Conservation (phyloP, 2,329 filamentous ascomycete species). For the Paracamarosporium sp. region DNA sequence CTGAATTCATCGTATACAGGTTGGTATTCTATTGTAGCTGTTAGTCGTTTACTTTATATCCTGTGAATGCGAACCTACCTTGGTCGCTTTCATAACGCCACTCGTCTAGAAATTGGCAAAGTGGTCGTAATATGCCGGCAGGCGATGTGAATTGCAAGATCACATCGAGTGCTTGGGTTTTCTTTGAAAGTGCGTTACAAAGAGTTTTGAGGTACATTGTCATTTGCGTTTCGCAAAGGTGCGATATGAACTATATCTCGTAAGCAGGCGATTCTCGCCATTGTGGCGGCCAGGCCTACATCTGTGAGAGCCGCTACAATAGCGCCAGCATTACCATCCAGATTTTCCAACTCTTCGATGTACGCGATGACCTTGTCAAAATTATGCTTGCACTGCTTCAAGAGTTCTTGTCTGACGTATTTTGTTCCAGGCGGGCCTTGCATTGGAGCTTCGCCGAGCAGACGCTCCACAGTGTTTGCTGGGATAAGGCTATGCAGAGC, state of each 20-base stretch:
- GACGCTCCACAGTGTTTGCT: conserved; percentile 75
- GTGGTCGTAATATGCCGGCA: conserved; percentile 71
- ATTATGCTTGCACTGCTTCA: conserved; percentile 79
- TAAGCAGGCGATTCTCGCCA: not conserved
- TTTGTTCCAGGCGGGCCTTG: conserved; percentile 76
- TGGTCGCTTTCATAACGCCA: conserved; percentile 87
- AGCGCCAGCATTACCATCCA: conserved; percentile 90
- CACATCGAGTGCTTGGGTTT: conserved; percentile 75
- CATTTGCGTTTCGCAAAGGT: conserved; percentile 74
- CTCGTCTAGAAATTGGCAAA: conserved; percentile 77
- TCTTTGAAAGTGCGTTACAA: conserved; percentile 75
- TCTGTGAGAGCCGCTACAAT: conserved; percentile 72
- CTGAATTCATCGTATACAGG: conserved; percentile 88
- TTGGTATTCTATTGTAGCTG: conserved; percentile 71
- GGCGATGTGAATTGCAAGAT: conserved; percentile 78
- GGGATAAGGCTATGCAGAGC: conserved; percentile 85
- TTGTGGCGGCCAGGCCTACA: conserved; percentile 25
- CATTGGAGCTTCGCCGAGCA: conserved; percentile 85
- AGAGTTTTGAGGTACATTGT: conserved; percentile 81
- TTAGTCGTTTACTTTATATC: conserved; percentile 20
- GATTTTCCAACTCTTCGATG: conserved; percentile 82
- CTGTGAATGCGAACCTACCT: conserved; percentile 40
- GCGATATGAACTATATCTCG: conserved; percentile 64
- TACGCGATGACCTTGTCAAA: conserved; percentile 77
- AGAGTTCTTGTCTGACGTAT: conserved; percentile 78